Conservation (phyloP, 148 eudicot species). For the Vaccinium vitisidaea region DNA sequence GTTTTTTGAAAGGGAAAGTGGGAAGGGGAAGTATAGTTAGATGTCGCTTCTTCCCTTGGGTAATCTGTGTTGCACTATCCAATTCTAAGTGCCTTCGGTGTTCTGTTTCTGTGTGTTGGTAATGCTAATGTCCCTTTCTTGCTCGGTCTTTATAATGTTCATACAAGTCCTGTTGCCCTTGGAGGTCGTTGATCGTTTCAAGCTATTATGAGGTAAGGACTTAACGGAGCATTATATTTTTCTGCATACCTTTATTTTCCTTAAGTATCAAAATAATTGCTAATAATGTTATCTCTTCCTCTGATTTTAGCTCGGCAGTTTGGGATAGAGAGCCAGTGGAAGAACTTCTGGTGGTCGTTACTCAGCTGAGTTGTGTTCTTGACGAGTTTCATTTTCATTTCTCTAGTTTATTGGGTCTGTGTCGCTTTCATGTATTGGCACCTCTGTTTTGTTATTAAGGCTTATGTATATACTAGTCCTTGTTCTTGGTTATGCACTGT, state of each 20-base stretch:
- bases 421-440: not conserved
- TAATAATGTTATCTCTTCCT: not conserved
- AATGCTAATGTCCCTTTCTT: not conserved
- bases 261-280: not conserved
- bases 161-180: not conserved
- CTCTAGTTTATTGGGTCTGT: not conserved
- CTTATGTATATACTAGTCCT: not conserved
- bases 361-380: slow-evolving; percentile 8
- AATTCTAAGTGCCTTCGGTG: slow-evolving; percentile 8
- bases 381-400: not conserved
- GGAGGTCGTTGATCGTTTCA: slow-evolving; percentile 31
- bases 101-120: slow-evolving; percentile 1
- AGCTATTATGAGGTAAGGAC: slow-evolving; percentile 33
- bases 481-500: not conserved
- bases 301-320: not conserved
- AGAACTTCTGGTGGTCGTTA: slow-evolving; percentile 24
- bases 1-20: slow-evolving; percentile 63
- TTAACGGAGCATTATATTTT: not conserved
- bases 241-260: not conserved
- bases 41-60: slow-evolving; percentile 4
- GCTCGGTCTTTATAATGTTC: slow-evolving; percentile 5
- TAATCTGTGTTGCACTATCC: slow-evolving; percentile 18
- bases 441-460: slow-evolving; percentile 2
- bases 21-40: slow-evolving; percentile 37
- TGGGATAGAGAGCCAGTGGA: slow-evolving; percentile 7